Evolutionary conservation across 768 basidiomycete genomes (phyloP), one percentile per base, ranked within the genome.

Genomic region (Serendipita sp.): DNA sequence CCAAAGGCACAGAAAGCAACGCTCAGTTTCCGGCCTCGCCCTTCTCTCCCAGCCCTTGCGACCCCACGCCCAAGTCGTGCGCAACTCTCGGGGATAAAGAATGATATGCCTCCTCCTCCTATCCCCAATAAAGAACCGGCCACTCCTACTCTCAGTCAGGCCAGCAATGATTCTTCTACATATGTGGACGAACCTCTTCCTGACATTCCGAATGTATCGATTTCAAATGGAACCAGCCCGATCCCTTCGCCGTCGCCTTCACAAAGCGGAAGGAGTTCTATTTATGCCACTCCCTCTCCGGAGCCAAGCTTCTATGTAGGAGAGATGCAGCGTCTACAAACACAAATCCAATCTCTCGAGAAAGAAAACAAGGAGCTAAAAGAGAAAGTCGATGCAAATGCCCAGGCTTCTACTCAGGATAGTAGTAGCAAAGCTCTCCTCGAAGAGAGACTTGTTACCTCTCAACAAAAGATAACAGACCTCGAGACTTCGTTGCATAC

Each of bases 21-120:
- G 7, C 30, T 58, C 53, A 31, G 9, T 33, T 5, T 58, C 5
- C 7, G 31, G n/a, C 53, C 53, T 9, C 53, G 53, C 24, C 20
- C 53, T 17, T 58, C 53, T 31, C 17, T 58, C 11, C 31, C 53
- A 4, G 22, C 53, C 22, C 24, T 33, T 17, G 31, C 53, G 4
- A 58, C 53, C 11, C 53, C 53, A 3, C 53, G 53, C 20, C 53
- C 53, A 5, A 31, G n/a, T 31, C n/a, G 30, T 17, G 24, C 31
- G 3, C 53, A 31, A n/a, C 53, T 58, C 53, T 26, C 53, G 11
- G 30, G 9, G 5, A 17, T 33, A 5, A 64, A 50, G 60, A 66
- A 60, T 20, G 66, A 66, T 4, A 89, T 90, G 88, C 88, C 87
- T 2, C 88, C 88, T 2, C 88, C 88, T 17, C 75, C 83, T 0